phyloP scores from a whole-genome alignment of 2,329 filamentous ascomycete genomes.

The Leptographium procerum region DNA sequence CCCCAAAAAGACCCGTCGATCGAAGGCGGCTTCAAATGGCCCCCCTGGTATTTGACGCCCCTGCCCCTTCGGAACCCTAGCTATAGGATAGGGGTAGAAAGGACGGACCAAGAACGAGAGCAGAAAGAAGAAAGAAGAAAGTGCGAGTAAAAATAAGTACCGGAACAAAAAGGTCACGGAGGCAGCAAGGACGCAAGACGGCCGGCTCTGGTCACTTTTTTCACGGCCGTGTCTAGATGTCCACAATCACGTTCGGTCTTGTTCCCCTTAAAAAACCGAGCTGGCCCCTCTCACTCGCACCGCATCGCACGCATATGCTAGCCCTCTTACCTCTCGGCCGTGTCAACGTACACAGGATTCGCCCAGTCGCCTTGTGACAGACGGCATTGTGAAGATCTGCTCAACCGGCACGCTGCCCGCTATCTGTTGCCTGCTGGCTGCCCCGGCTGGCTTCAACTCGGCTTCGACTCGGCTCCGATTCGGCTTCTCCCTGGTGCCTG shows the following conservation, averaged over 20 bases:
- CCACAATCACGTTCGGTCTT: background rate
- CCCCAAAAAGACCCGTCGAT: constrained; percentile 4
- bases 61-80: constrained; percentile 2
- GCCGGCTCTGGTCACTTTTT: background rate
- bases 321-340: too few relatives aligned
- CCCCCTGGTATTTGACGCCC: constrained; percentile 8
- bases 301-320: background rate
- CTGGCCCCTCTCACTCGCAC: background rate
- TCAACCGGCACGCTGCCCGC: background rate
- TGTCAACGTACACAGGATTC: background rate
- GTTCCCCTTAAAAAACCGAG: background rate
- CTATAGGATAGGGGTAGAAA: constrained; percentile 1
- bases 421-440: too few relatives aligned
- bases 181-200: background rate
- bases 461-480: background rate
- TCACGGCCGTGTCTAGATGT: background rate
- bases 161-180: background rate
- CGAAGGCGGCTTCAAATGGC: constrained; percentile 2
- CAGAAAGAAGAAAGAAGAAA: background rate
- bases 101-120: background rate
- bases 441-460: too few relatives aligned
- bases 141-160: background rate
- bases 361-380: background rate
- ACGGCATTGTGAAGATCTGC: background rate
- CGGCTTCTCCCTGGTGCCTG: background rate